Conservation (phyloP, 2,329 filamentous ascomycete genomes). For the Apiospora rasikravindrae region DNA sequence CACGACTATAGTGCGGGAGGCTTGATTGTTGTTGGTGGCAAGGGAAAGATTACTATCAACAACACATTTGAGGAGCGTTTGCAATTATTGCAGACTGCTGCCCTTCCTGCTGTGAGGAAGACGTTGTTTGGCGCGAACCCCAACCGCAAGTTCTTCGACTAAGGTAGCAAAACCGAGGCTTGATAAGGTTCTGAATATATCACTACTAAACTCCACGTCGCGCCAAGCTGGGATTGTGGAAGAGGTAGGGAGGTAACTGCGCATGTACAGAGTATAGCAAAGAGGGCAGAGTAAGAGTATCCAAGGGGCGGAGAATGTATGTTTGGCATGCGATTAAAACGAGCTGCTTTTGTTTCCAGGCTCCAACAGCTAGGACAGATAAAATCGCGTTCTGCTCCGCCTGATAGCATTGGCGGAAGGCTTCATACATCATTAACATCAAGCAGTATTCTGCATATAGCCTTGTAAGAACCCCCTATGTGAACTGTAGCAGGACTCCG, state of each 20-base stretch:
- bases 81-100: conserved; percentile 80
- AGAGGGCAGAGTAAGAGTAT: background rate
- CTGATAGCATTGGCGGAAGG: background rate
- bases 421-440: conserved; percentile 1
- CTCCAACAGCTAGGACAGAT: background rate
- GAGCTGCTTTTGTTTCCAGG: conserved; percentile 1
- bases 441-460: background rate
- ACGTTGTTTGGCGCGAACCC: conserved; percentile 92
- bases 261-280: conserved; percentile 13
- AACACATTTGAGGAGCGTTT: conserved; percentile 96
- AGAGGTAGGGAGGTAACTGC: background rate
- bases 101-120: conserved; percentile 82
- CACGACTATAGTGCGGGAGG: conserved; percentile 73
- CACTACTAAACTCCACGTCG: conserved; percentile 4
- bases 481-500: background rate
- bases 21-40: conserved; percentile 77
- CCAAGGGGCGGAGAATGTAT: background rate
- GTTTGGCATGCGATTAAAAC: background rate
- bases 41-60: conserved; percentile 96
- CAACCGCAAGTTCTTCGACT: conserved; percentile 96
- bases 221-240: background rate
- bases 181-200: background rate
- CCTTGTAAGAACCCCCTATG: background rate
- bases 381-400: background rate
- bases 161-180: conserved; percentile 39